Conservation (phyloP, 148 eudicot genomes). For the Pouteria glomerata region DNA sequence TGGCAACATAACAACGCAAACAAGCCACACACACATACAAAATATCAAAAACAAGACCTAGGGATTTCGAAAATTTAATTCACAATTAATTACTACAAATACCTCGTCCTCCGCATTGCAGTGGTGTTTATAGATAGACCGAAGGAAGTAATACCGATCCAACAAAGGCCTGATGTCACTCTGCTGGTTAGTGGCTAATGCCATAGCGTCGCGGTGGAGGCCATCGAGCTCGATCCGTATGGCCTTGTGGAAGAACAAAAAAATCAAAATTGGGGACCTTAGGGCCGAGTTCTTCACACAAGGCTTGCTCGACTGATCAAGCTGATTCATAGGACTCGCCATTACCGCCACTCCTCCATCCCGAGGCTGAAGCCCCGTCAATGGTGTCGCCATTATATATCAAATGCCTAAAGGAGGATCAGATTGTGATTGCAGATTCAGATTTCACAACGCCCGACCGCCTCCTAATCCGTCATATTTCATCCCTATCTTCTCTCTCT, state of each 20-base stretch:
- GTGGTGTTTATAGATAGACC: slow-evolving; percentile 81
- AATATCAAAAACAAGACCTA: neutral
- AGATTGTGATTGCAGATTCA: slow-evolving; percentile 22
- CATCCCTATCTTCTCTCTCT: slow-evolving; percentile 8
- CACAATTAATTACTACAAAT: neutral
- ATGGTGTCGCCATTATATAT: slow-evolving; percentile 76
- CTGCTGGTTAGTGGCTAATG: slow-evolving; percentile 52
- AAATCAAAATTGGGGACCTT: slow-evolving; percentile 80
- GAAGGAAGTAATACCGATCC: slow-evolving; percentile 55
- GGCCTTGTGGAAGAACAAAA: slow-evolving; percentile 80
- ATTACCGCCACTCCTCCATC: slow-evolving; percentile 68
- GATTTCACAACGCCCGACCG: slow-evolving; percentile 20
- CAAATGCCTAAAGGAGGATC: neutral
- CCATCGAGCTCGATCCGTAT: slow-evolving; percentile 76
- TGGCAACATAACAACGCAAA: no score
- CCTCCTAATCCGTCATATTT: slow-evolving; percentile 2
- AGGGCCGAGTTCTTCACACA: slow-evolving; percentile 32
- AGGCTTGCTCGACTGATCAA: slow-evolving; percentile 30
- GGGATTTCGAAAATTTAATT: neutral
- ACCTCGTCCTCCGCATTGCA: slow-evolving; percentile 98
- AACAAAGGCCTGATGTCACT: slow-evolving; percentile 64
- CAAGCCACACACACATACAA: neutral
- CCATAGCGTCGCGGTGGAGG: slow-evolving; percentile 67
- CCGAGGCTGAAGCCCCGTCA: slow-evolving; percentile 53
- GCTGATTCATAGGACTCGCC: slow-evolving; percentile 50